Evolutionary conservation across 2,329 filamentous ascomycete genomes (phyloP), one percentile per base, ranked within the genome.

Genomic region (Penicillium concentricum): DNA sequence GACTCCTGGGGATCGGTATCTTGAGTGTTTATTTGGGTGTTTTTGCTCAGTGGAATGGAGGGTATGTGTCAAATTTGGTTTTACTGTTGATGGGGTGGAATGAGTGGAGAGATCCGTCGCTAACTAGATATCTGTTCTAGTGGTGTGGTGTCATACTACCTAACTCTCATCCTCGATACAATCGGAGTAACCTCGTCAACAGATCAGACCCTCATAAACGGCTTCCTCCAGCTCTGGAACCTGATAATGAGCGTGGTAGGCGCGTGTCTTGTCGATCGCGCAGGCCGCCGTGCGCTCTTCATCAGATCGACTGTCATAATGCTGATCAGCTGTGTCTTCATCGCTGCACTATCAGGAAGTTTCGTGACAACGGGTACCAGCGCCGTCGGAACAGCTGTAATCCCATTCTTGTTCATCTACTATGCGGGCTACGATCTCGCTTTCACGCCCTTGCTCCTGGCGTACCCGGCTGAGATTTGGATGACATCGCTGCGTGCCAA

Each of bases 391-490:
- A 66, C 58, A 4, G 67, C 67, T 1, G 68, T 70, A 2, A 66
- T 72, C 12, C 66, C 67, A 1, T 64, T 70, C 26, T 50, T 72
- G 5, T 72, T 70, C 37, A 58, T 69, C 28, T 70, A 65, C 57
- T 69, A 67, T 37, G 63, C 63, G 0, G 66, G 65, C 8, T 69
- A 69, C 20, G 61, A 63, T 16, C 63, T 69, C 22, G 66, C 66
- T 1, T 32, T 68, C 22, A 68, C 65, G 3, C 66, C 65, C 1
- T 52, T 68, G 12, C 34, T 68, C 0, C 54, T 60, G 6, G 58
- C 64, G 0, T 65, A 68, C 34, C 65, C 63, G 16, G 59, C 54
- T 52, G 67, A 69, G 51, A 67, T 69, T 22, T 68, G 65, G 63
- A 59, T 64, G 1, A 67, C 60, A 22, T 55, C 56, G 35, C 56